Base-by-base conservation (phyloP, 495 filamentous ascomycete genomes). In the Penicillium antarcticum region DNA sequence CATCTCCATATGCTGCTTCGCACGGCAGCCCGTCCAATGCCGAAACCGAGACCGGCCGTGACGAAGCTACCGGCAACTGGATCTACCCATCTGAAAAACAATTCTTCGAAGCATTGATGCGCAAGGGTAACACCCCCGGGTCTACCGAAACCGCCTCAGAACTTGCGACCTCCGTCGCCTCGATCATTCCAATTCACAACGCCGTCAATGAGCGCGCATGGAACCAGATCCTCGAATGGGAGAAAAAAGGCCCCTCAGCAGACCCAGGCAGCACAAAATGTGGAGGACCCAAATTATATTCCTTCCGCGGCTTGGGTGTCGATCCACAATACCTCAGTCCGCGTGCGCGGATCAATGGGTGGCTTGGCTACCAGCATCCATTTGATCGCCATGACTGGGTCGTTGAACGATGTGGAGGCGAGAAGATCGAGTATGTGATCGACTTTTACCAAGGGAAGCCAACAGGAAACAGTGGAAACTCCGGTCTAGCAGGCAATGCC, bases 371-470 rank as follows among this genome's bases (percentile, higher is more conserved):
- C 71, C 83, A 89, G 63, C 74, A 81, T 32, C 94, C 94, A 36
- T 98, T 98, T 66, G 94, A 98, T 72, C 79, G 94, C 42, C 94
- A 98, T 63, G 94, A 98, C 70, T 97, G 94, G 94, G 87, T 96
- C 13, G 86, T 98, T 9, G 92, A 97, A 68, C 76, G 94, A 50
- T 97, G 94, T 52, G 71, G 58, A 57, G 92, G 91, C n/a, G 86
- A 82, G 57, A 78, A 78, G 57, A 71, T 98, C 35, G 94, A 97
- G 63, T 98, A 98, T 65, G 84, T 98, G 21, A 98, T 98, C 69
- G 94, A 98, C 71, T 98, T 97, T 66, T 98, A 98, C 67, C 81
- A 87, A 26, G 94, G 94, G 0, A 88, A 85, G 56, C 61, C 68
- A 14, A 55, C 63, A 3, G 65, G 42, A 35, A 52, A 49, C 21